Conservation (phyloP, 805 yeast genomes). For the Lipomyces orientalis region DNA sequence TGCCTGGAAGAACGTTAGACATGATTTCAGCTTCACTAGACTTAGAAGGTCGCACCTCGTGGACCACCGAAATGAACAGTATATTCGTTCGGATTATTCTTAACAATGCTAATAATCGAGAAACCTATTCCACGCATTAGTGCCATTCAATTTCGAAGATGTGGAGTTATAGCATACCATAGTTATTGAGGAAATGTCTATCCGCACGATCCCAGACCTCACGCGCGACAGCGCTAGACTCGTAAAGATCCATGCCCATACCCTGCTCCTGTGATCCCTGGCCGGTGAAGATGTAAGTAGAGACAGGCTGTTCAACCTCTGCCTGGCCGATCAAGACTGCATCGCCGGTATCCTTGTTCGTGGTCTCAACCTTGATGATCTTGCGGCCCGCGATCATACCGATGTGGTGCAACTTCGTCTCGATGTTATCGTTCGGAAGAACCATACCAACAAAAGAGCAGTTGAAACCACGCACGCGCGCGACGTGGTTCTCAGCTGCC, state of each 20-base stretch:
- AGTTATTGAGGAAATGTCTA: constrained; percentile 84
- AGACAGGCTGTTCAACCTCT: constrained; percentile 96
- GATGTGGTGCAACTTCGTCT: constrained; percentile 87
- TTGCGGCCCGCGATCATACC: constrained; percentile 99
- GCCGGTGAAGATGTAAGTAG: constrained; percentile 97
- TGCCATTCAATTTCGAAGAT: background rate
- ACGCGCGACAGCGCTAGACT: constrained; percentile 86
- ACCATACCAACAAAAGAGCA: constrained; percentile 96
- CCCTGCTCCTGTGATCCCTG: constrained; percentile 99
- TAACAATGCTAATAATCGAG: constrained; percentile 94
- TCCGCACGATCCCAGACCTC: constrained; percentile 99
- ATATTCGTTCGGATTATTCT: constrained; percentile 91
- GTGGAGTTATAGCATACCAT: constrained; percentile 43
- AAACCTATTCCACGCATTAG: constrained; percentile 59
- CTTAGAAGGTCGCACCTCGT: constrained; percentile 59
- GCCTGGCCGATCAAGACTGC: constrained; percentile 92
- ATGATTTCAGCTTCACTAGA: background rate
- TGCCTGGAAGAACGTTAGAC: constrained; percentile 43
- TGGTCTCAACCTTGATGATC: constrained; percentile 89
- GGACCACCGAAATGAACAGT: constrained; percentile 98
- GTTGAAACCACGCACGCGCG: constrained; percentile 92
- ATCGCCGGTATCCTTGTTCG: constrained; percentile 77
- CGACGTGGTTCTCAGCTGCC: constrained; percentile 97
- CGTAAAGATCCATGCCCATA: constrained; percentile 99
- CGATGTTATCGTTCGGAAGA: constrained; percentile 88